These are phyloP conservation scores for Ceratocystis albifundus DNA, from an alignment of 2,329 filamentous ascomycete genomes.

Conservation along the genomic window DNA sequence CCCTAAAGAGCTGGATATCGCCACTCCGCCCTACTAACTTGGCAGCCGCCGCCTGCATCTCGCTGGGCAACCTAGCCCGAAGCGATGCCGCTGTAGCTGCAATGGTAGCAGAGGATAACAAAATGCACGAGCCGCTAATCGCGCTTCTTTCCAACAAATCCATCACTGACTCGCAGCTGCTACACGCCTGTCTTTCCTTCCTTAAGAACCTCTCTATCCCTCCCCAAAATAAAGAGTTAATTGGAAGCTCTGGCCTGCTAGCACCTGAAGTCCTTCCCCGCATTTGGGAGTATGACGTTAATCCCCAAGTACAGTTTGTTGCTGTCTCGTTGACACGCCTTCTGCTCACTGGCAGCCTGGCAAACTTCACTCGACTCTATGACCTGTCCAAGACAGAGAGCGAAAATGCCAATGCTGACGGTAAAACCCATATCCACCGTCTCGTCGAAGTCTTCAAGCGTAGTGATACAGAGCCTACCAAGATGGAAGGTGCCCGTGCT, in stretches of 20 bases:
- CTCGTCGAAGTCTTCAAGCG: slow-evolving; percentile 33
- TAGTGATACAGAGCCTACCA: slow-evolving; percentile 40
- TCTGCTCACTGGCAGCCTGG: slow-evolving; percentile 41
- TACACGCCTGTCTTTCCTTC: slow-evolving; percentile 48
- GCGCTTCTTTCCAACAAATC: slow-evolving; percentile 35
- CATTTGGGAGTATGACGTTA: slow-evolving; percentile 42
- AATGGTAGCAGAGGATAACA: slow-evolving; percentile 35
- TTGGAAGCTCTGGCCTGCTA: slow-evolving; percentile 39
- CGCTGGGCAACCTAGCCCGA: slow-evolving; percentile 50
- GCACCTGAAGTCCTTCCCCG: slow-evolving; percentile 38
- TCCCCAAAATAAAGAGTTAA: slow-evolving; percentile 39
- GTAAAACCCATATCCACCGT: slow-evolving; percentile 24
- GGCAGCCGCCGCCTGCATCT: slow-evolving; percentile 47
- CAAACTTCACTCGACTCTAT: slow-evolving; percentile 43
- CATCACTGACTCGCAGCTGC: slow-evolving; percentile 39
- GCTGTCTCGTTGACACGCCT: slow-evolving; percentile 48
- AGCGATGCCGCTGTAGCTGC: slow-evolving; percentile 43
- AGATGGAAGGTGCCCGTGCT: slow-evolving; percentile 48
- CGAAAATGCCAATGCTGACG: slow-evolving; percentile 22
- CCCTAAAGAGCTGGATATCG: slow-evolving; percentile 39
- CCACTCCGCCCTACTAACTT: slow-evolving; percentile 34
- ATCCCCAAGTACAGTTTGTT: slow-evolving; percentile 49
- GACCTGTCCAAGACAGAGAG: slow-evolving; percentile 31
- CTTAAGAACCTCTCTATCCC: slow-evolving; percentile 55
- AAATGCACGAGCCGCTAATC: slow-evolving; percentile 37